Percentiles rank a stretch among this genome's conserved stretches.
phyloP scores from a whole-genome alignment of 2,329 filamentous ascomycete species.

The Cryoendolithus antarcticus region DNA sequence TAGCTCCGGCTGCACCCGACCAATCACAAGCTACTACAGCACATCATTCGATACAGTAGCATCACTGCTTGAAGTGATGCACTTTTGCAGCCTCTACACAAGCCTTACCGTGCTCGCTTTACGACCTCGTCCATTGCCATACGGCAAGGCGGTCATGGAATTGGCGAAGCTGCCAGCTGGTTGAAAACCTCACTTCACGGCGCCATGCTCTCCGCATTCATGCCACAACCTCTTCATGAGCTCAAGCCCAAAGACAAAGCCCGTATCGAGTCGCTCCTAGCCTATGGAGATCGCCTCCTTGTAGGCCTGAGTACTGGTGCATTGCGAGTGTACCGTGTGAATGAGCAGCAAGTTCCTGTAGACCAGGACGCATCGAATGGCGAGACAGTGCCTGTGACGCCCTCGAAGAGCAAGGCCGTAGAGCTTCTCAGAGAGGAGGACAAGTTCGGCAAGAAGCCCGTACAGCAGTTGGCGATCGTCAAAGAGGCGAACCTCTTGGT shows the following conservation, averaged over 20 bases:
- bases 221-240: slow-evolving; percentile 91
- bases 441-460: slow-evolving; percentile 77
- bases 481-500: slow-evolving; percentile 89
- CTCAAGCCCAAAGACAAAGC: slow-evolving; percentile 91
- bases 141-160: no score
- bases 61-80: no score
- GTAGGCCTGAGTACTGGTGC: slow-evolving; percentile 84
- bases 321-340: slow-evolving; percentile 82
- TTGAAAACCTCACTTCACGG: neutral
- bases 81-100: no score
- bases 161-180: no score
- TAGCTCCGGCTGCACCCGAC: no score
- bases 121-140: no score
- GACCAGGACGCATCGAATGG: slow-evolving; percentile 16
- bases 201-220: slow-evolving; percentile 78
- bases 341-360: slow-evolving; percentile 42
- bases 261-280: slow-evolving; percentile 89
- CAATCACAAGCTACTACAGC: no score
- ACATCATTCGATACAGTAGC: no score
- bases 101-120: no score
- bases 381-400: slow-evolving; percentile 28
- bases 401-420: slow-evolving; percentile 40
- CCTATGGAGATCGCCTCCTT: slow-evolving; percentile 82
- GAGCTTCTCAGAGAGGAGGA: slow-evolving; percentile 86
- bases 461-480: slow-evolving; percentile 89